Evolutionary conservation across 2,329 filamentous ascomycete genomes (phyloP).

Genomic region (Coccinonectria pachysandricola): DNA sequence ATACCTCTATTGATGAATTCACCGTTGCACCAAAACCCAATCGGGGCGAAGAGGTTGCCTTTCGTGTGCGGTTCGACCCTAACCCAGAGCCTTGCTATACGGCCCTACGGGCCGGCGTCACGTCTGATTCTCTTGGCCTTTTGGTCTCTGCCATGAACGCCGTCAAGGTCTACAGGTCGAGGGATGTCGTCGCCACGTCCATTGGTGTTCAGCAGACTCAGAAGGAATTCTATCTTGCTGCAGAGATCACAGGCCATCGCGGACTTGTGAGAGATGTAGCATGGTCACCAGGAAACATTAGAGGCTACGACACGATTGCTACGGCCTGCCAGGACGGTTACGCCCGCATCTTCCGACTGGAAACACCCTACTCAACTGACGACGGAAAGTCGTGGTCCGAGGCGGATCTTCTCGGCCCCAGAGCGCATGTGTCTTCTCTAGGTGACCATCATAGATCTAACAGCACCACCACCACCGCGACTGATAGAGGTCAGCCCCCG

Average conservation of each 20-base stretch:
- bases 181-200: slow-evolving; percentile 42
- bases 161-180: slow-evolving; percentile 74
- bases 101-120: slow-evolving; percentile 69
- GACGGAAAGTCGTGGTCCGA: slow-evolving; percentile 42
- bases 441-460: slow-evolving; percentile 22
- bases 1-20: slow-evolving; percentile 65
- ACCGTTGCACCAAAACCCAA: slow-evolving; percentile 59
- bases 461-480: slow-evolving; percentile 11
- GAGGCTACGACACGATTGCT: slow-evolving; percentile 82
- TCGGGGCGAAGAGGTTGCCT: slow-evolving; percentile 77
- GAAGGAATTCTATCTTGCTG: slow-evolving; percentile 78
- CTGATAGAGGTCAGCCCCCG: slow-evolving; percentile 9
- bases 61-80: slow-evolving; percentile 79
- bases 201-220: slow-evolving; percentile 44
- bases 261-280: slow-evolving; percentile 77
- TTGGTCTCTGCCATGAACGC: slow-evolving; percentile 79
- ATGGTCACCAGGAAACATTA: slow-evolving; percentile 85
- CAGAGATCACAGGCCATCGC: slow-evolving; percentile 62
- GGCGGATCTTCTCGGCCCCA: slow-evolving; percentile 32
- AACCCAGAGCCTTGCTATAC: slow-evolving; percentile 73
- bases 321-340: slow-evolving; percentile 89
- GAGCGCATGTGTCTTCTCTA: slow-evolving; percentile 13
- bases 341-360: slow-evolving; percentile 77
- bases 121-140: slow-evolving; percentile 66
- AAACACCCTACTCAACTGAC: slow-evolving; percentile 41